Evolutionary conservation across 331 rosid species (phyloP).

Genomic region (Acacia pycnantha): DNA sequence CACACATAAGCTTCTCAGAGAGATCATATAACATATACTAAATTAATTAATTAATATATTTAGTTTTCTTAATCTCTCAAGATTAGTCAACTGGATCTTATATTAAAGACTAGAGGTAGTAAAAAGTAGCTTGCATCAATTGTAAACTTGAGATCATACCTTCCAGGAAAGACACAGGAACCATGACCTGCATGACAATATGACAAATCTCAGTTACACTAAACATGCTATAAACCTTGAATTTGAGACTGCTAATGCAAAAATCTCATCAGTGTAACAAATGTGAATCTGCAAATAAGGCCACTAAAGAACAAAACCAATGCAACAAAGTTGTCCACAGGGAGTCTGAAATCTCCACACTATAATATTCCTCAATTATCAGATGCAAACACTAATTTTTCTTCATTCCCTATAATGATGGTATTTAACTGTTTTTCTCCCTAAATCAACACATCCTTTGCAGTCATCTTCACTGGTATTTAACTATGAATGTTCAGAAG

Average conservation of each 20-base stretch:
- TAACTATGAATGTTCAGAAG: constrained; percentile 13
- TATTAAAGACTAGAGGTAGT: too few relatives aligned
- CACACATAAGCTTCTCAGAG: too few relatives aligned
- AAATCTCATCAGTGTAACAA: not conserved
- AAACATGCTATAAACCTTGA: constrained; percentile 6
- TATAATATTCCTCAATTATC: constrained; percentile 2
- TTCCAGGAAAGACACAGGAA: constrained; percentile 83
- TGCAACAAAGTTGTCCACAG: constrained; percentile 19
- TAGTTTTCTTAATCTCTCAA: too few relatives aligned
- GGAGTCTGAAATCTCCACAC: not conserved
- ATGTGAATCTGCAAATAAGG: not conserved
- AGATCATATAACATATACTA: too few relatives aligned
- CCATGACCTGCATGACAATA: constrained; percentile 63
- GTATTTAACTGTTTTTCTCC: not conserved
- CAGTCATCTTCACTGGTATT: not conserved
- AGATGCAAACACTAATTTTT: not conserved
- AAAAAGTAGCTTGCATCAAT: not conserved
- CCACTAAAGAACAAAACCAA: not conserved
- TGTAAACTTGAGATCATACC: constrained; percentile 47
- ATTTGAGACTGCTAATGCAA: not conserved
- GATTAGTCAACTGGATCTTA: too few relatives aligned
- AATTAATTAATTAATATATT: too few relatives aligned
- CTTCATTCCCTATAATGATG: not conserved
- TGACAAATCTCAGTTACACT: constrained; percentile 32
- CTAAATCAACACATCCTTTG: not conserved